Conservation (phyloP, 306 rosid genomes). For the Prunus mongolica region DNA sequence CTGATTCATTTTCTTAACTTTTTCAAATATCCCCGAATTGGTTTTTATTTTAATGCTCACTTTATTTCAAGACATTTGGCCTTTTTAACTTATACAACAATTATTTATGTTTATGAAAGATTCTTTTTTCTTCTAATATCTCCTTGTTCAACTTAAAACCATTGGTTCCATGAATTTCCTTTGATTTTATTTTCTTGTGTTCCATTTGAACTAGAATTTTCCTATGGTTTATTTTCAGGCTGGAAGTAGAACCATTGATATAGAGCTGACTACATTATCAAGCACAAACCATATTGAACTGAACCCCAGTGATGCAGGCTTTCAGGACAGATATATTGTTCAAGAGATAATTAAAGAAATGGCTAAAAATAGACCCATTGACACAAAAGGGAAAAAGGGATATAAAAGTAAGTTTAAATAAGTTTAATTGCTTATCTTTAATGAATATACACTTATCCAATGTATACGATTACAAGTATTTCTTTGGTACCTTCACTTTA, state of each 20-base stretch:
- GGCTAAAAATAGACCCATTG: constrained; percentile 86
- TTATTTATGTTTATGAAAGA: not conserved
- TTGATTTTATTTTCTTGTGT: not conserved
- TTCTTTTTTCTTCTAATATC: not conserved
- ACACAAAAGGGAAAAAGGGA: constrained; percentile 80
- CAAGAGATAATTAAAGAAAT: constrained; percentile 95
- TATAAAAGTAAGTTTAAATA: constrained; percentile 51
- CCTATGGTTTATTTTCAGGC: constrained; percentile 52
- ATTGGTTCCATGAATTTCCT: not conserved
- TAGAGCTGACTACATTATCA: constrained; percentile 84
- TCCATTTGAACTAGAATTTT: not conserved
- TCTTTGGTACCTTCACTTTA: not conserved
- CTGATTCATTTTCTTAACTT: not conserved
- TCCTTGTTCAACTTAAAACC: not conserved
- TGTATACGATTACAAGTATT: not conserved
- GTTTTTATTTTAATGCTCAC: not conserved
- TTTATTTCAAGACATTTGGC: not conserved
- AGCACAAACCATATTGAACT: constrained; percentile 85
- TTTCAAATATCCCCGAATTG: not conserved
- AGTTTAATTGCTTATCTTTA: not conserved
- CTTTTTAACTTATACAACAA: not conserved
- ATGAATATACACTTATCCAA: not conserved
- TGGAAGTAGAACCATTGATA: constrained; percentile 83
- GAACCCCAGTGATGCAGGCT: constrained; percentile 94
- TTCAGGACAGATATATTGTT: constrained; percentile 86